Conservation (phyloP, 148 eudicot genomes). For the Hydrangea macrophylla region DNA sequence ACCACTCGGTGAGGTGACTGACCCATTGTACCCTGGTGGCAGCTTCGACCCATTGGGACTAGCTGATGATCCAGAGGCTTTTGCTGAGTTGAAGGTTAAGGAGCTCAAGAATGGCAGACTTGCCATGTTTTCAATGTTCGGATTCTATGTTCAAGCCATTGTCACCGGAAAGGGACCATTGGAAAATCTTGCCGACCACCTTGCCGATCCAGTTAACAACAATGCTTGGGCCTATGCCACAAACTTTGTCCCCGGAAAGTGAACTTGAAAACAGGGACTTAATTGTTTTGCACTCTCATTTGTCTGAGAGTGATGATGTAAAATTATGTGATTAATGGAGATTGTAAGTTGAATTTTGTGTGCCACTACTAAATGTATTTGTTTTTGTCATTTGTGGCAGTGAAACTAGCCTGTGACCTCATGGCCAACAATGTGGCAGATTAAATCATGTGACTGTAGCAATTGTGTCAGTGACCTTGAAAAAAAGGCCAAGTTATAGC, state of each 20-base stretch:
- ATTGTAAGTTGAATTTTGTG: background rate
- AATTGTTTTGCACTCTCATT: background rate
- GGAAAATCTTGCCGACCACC: conserved; percentile 35
- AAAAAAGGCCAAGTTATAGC: too few relatives aligned
- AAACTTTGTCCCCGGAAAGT: conserved; percentile 43
- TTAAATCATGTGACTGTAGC: too few relatives aligned
- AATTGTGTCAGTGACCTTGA: too few relatives aligned
- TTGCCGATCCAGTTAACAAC: conserved; percentile 40
- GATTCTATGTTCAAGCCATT: conserved; percentile 41
- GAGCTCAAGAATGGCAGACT: conserved; percentile 40
- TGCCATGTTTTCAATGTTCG: conserved; percentile 42
- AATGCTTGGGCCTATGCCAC: conserved; percentile 41
- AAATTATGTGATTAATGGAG: background rate
- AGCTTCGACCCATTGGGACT: conserved; percentile 43
- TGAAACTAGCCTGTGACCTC: too few relatives aligned
- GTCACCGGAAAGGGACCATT: conserved; percentile 42
- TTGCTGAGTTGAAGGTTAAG: conserved; percentile 39
- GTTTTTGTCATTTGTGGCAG: background rate
- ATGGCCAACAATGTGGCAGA: too few relatives aligned
- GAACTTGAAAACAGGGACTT: background rate
- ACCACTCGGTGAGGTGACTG: conserved; percentile 43
- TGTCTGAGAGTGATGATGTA: background rate
- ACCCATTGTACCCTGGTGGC: conserved; percentile 43
- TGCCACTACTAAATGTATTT: background rate
- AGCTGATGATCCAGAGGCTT: conserved; percentile 40